phyloP scores from a whole-genome alignment of 2,329 filamentous ascomycete genomes.

The Harringtonia aguacate region DNA sequence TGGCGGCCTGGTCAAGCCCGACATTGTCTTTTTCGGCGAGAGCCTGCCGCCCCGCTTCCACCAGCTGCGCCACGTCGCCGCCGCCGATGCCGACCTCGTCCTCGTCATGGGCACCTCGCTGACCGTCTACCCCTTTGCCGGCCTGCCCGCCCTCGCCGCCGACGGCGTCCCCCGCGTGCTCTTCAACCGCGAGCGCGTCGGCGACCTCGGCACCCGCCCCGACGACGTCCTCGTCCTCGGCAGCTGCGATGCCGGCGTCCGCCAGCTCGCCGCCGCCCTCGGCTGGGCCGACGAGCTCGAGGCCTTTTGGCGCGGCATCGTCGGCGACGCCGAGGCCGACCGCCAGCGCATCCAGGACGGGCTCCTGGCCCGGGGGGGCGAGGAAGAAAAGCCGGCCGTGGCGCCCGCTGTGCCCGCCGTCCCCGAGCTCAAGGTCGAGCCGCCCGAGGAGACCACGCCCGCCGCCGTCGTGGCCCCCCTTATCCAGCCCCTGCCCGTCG shows the following conservation, averaged over 20 bases:
- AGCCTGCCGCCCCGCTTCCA: conserved; percentile 52
- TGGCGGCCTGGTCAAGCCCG: conserved; percentile 75
- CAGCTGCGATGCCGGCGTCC: conserved; percentile 73
- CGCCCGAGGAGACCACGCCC: too few species aligned
- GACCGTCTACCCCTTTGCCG: conserved; percentile 65
- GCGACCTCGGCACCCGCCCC: conserved; percentile 60
- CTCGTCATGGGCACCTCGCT: conserved; percentile 16
- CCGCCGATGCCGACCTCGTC: conserved; percentile 25
- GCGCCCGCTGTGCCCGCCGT: neutral
- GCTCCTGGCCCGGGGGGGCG: conserved; percentile 25
- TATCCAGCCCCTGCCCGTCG: too few species aligned
- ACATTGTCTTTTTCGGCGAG: conserved; percentile 89
- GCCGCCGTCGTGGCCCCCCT: too few species aligned
- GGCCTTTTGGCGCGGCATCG: conserved; percentile 56
- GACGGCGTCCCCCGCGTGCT: conserved; percentile 63
- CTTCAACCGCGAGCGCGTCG: conserved; percentile 79
- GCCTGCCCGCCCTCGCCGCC: conserved; percentile 54
- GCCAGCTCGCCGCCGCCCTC: conserved; percentile 64
- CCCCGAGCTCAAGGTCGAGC: conserved; percentile 10
- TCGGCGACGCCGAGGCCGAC: conserved; percentile 48
- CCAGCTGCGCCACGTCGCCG: conserved; percentile 39
- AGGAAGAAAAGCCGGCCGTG: conserved; percentile 16
- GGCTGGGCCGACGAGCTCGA: conserved; percentile 85
- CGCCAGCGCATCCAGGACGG: conserved; percentile 30
- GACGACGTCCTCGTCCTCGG: conserved; percentile 82